Evolutionary conservation across 306 rosid species (phyloP).

Genomic region (Casuarina glauca): DNA sequence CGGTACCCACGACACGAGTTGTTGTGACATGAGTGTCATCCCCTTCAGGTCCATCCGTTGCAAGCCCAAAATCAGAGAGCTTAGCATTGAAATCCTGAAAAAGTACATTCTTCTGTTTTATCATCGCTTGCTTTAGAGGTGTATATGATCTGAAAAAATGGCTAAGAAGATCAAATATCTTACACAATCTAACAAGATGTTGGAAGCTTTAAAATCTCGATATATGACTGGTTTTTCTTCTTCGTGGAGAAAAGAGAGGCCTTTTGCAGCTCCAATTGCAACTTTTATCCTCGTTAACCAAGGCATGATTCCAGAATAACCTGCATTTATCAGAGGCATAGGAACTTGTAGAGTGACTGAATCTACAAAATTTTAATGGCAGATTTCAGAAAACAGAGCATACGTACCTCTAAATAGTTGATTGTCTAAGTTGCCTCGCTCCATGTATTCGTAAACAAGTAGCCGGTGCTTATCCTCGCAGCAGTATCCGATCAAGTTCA

Average conservation of each 20-base stretch:
- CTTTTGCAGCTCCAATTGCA: conserved; percentile 89
- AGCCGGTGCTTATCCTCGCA: conserved; percentile 86
- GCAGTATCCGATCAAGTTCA: conserved; percentile 87
- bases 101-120: not conserved
- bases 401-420: conserved; percentile 59
- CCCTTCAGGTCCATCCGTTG: conserved; percentile 75
- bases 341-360: not conserved
- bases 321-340: conserved; percentile 46
- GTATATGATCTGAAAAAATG: conserved; percentile 1
- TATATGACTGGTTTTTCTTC: conserved; percentile 80
- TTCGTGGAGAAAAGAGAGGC: conserved; percentile 83
- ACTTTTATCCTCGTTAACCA: conserved; percentile 89
- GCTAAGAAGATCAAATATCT: conserved; percentile 1
- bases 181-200: conserved; percentile 75
- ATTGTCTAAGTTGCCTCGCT: conserved; percentile 68
- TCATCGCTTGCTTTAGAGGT: not conserved
- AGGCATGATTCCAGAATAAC: conserved; percentile 70
- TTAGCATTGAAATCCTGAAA: conserved; percentile 72
- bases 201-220: conserved; percentile 87
- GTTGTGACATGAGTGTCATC: conserved; percentile 65
- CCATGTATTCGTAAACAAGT: conserved; percentile 88
- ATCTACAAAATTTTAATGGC: too few relatives aligned
- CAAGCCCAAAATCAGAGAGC: conserved; percentile 92
- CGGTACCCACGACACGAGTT: conserved; percentile 80
- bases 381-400: conserved; percentile 12